Evolutionary conservation across 1,284 basidiomycete species (phyloP), one percentile per base, ranked within the genome.

Genomic region (Agaricales sp.): DNA sequence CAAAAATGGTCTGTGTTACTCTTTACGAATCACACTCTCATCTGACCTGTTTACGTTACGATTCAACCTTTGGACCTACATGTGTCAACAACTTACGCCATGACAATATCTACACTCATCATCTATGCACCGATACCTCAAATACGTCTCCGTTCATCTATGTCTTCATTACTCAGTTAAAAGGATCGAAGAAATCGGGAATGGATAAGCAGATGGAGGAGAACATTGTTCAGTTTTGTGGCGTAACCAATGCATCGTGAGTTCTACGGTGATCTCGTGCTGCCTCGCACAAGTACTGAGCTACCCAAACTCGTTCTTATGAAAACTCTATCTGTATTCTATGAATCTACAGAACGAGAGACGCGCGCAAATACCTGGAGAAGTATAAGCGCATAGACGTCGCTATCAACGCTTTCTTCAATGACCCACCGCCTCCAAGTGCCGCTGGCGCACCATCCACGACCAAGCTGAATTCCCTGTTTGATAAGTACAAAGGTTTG

Each of bases 401-500:
- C 8, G 89, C 91, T 8, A 68, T 91, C 39, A 83, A 92, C 63
- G 80, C 82, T 0, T 92, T 74, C 63, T 91, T 78, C 66, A 78
- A 70, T 55, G 74, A 83, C 47, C 66, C 70, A 16, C 45, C 63
- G 12, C 41, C 59, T 47, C 61, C 61, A 54, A 23, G 55, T 47
- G 52, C 61, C 2, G 30, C 58, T 8, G 50, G 57, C 2, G 61
- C 61, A 1, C 69, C 71, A 20, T 80, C 79, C 2, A 74, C 75
- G 35, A 74, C 67, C 63, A 79, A 79, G 58, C 66, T 94, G 23
- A 74, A 66, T 45, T 59, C 69, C 12, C 61, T 92, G 3, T 94
- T 92, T 59, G 81, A 91, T 51, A 71, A 72, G 51, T 94, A 91
- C 66, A 87, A 86, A 68, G 88, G 87, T 87, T 46, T 43, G 43